A percentile compares a stretch with the other conserved stretches of the same genome.
phyloP scores from a whole-genome alignment of 2,329 filamentous ascomycete genomes.

The Aspergillus costaricaensis region DNA sequence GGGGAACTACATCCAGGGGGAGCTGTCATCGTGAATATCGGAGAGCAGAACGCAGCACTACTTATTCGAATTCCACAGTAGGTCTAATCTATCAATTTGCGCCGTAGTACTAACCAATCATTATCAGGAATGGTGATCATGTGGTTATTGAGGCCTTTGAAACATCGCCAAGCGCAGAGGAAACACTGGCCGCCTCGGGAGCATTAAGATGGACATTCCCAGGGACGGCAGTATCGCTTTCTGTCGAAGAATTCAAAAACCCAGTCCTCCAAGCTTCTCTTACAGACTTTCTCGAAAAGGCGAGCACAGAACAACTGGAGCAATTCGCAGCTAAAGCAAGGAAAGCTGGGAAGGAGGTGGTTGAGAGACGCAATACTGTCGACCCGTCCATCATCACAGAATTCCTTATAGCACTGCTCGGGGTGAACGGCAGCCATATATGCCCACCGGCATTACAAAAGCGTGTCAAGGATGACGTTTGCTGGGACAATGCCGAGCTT shows the following conservation, averaged over 20 bases:
- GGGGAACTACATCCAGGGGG: constrained; percentile 28
- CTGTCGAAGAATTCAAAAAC: constrained; percentile 42
- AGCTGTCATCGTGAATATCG: constrained; percentile 48
- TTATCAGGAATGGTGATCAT: neutral
- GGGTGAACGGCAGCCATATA: constrained; percentile 51
- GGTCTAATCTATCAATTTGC: neutral
- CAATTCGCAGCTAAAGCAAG: constrained; percentile 53
- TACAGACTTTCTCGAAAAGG: constrained; percentile 57
- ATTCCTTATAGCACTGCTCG: constrained; percentile 62
- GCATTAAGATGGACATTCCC: constrained; percentile 64
- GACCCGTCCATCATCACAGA: constrained; percentile 61
- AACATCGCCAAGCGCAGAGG: constrained; percentile 55
- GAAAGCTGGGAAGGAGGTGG: constrained; percentile 54
- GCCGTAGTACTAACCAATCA: neutral
- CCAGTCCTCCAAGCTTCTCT: constrained; percentile 52
- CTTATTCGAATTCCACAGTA: constrained; percentile 38
- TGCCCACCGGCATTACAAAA: constrained; percentile 53
- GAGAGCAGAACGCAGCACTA: constrained; percentile 53
- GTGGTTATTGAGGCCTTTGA: constrained; percentile 64
- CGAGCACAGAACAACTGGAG: constrained; percentile 56
- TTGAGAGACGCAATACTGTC: constrained; percentile 60
- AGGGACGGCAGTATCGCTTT: constrained; percentile 53
- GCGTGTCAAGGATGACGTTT: constrained; percentile 64
- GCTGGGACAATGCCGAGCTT: constrained; percentile 47
- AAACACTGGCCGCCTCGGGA: constrained; percentile 54